Base-by-base conservation (phyloP, 1,284 basidiomycete species). In the Taiwanofungus camphoratus region DNA sequence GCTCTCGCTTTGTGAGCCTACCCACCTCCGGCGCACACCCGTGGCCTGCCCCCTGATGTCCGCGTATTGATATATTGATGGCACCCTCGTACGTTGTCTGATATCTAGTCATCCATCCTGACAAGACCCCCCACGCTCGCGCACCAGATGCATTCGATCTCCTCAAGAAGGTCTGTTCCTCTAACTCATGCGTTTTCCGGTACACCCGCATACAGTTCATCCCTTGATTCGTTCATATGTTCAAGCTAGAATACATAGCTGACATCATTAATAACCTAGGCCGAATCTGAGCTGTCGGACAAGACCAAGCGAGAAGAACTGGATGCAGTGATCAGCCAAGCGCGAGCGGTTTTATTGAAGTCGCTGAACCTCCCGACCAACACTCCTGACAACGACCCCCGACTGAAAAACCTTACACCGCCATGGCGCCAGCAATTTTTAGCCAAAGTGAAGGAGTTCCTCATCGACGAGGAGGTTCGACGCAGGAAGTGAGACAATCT, bases 81-180 rank as follows among this genome's bases (percentile, higher is more conserved):
- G 35, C 19, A 35, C 46, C 49, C 49, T 49, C 50, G 67, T 72
- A 69, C 68, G 70, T 71, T 67, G 51, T 62, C 52, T 61, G 53
- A 63, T 57, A 50, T 52, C 57, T 56, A 90, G 87, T 89, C 61
- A 91, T 91, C 57, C 87, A 91, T 69, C 87, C 87, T 55, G 87
- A 91, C 68, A 91, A 91, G 71, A 80, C 82, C 50, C 66, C 81
- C 58, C 86, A 91, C 64, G 69, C 75, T 30, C 77, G 78, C 55
- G 84, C 87, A 44, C 82, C 87, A 56, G 87, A 90, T 64, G 87
- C 87, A 1, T 91, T 91, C 57, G 87, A 91, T 62, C 60, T 87
- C 20, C 68, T 91, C 35, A 91, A 91, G 69, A 90, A 91, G 76
- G 87, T 84, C 41, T 8, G 64, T 51, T n/a, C 21, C 36, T n/a